Conservation (phyloP, 148 eudicot genomes). For the Chenopodium formosanum region DNA sequence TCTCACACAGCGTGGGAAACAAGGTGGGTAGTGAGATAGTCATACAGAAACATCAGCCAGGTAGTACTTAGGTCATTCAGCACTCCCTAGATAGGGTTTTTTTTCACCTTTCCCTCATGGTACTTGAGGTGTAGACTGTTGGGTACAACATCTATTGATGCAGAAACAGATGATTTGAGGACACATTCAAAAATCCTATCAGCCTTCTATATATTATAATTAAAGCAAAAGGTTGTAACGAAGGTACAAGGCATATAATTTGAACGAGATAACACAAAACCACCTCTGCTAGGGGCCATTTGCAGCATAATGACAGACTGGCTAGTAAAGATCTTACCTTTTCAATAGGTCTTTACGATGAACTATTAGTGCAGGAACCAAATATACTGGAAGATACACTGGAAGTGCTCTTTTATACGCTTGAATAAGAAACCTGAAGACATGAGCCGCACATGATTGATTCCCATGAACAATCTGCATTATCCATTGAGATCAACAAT, state of each 20-base stretch:
- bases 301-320: slow-evolving; percentile 5
- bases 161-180: background rate
- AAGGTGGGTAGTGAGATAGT: background rate
- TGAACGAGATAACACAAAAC: background rate
- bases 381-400: slow-evolving; percentile 95
- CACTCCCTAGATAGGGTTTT: too few relatives aligned
- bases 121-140: background rate
- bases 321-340: slow-evolving; percentile 38
- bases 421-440: slow-evolving; percentile 67
- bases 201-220: background rate
- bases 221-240: background rate
- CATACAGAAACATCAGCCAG: background rate
- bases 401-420: slow-evolving; percentile 96
- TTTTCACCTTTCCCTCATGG: too few relatives aligned
- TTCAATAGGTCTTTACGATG: slow-evolving; percentile 79
- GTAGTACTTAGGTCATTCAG: background rate
- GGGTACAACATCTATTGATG: background rate
- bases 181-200: background rate
- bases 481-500: slow-evolving; percentile 15
- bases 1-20: too few relatives aligned
- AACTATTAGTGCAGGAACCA: slow-evolving; percentile 93
- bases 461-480: slow-evolving; percentile 88
- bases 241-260: background rate
- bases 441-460: slow-evolving; percentile 75
- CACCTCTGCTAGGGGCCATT: background rate